phyloP scores from a whole-genome alignment of 768 basidiomycete species.

The Tephrocybe sp. region DNA sequence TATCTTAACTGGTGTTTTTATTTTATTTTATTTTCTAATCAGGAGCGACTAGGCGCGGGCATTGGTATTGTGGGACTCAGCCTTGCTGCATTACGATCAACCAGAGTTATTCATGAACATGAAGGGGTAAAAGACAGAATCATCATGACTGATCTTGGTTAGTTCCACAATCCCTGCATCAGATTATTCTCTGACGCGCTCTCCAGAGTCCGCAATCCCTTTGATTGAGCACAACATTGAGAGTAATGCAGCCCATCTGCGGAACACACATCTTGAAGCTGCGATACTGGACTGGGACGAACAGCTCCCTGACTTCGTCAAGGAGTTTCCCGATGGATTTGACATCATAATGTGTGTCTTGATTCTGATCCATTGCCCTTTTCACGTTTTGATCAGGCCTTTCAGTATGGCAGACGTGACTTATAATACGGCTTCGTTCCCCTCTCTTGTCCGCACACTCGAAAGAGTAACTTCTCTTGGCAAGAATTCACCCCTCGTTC shows the following conservation, averaged over 20 bases:
- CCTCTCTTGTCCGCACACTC: slow-evolving; percentile 71
- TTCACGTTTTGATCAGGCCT: not conserved
- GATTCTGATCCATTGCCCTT: not conserved
- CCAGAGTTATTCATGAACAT: slow-evolving; percentile 10
- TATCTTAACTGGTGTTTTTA: slow-evolving; percentile 1
- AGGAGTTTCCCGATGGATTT: slow-evolving; percentile 32
- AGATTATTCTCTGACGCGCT: not conserved
- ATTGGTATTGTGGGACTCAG: slow-evolving; percentile 79
- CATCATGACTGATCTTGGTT: slow-evolving; percentile 73
- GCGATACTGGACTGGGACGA: slow-evolving; percentile 77
- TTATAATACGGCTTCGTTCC: slow-evolving; percentile 87
- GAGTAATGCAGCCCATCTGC: slow-evolving; percentile 36
- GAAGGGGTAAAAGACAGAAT: slow-evolving; percentile 31
- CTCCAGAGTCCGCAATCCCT: slow-evolving; percentile 74
- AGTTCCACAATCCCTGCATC: slow-evolving; percentile 20
- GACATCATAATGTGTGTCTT: slow-evolving; percentile 68
- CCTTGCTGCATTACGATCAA: slow-evolving; percentile 54
- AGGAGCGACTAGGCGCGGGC: slow-evolving; percentile 61
- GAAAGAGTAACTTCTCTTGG: slow-evolving; percentile 39
- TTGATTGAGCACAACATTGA: slow-evolving; percentile 71
- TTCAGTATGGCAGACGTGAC: slow-evolving; percentile 89
- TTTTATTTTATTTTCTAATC: not conserved
- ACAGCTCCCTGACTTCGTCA: slow-evolving; percentile 43
- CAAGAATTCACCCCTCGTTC: slow-evolving; percentile 37
- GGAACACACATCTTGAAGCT: slow-evolving; percentile 27